These are phyloP conservation scores for Pyricularia grisea DNA, from an alignment of 2,329 filamentous ascomycete species.

Conservation along the genomic window DNA sequence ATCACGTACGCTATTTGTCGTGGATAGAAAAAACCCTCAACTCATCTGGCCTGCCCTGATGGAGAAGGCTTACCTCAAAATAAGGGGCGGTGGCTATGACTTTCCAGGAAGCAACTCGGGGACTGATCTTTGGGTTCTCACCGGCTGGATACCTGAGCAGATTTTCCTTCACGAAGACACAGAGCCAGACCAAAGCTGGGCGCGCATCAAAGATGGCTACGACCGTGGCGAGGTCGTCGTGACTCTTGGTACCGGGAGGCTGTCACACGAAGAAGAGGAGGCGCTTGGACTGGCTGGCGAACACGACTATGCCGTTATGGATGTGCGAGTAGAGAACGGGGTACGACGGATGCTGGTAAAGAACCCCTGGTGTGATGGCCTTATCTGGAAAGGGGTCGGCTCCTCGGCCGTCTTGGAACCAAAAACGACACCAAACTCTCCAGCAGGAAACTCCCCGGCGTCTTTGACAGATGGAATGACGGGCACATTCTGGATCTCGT, in stretches of 20 bases:
- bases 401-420: conserved; percentile 17
- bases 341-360: conserved; percentile 72
- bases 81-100: conserved; percentile 84
- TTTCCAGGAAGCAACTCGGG: conserved; percentile 97
- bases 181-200: conserved; percentile 69
- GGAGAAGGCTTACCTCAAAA: conserved; percentile 94
- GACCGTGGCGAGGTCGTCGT: conserved; percentile 72
- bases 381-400: conserved; percentile 55
- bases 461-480: conserved; percentile 30
- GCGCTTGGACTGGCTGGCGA: conserved; percentile 76
- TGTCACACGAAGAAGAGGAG: conserved; percentile 68
- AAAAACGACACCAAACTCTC: conserved; percentile 11
- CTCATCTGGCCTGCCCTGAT: conserved; percentile 86
- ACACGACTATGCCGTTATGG: conserved; percentile 88
- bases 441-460: conserved; percentile 11
- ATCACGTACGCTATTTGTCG: conserved; percentile 70
- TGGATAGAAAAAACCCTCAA: conserved; percentile 73
- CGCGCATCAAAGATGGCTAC: conserved; percentile 64
- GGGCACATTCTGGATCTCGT: conserved; percentile 89
- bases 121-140: conserved; percentile 86
- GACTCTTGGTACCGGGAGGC: conserved; percentile 80
- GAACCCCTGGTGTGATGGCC: conserved; percentile 88
- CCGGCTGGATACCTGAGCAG: conserved; percentile 95
- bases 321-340: conserved; percentile 55
- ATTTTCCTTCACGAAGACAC: conserved; percentile 84